Evolutionary conservation across 176 grass and related monocot genomes (phyloP).

Genomic region (Rhipidocladum racemiflorum): DNA sequence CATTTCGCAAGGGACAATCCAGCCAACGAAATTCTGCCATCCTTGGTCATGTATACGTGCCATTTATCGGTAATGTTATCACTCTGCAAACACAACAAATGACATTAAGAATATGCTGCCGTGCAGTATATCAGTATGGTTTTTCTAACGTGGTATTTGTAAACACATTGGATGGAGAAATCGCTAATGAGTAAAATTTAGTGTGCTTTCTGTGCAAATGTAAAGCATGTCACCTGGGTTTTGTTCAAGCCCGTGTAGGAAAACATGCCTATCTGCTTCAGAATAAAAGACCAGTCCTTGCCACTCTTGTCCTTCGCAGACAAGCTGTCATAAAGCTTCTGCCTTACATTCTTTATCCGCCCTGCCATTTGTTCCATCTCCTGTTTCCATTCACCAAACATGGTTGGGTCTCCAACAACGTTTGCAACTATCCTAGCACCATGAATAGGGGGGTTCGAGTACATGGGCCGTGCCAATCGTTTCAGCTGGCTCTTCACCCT

Average conservation of each 20-base stretch:
- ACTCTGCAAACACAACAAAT: slow-evolving; percentile 45
- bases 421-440: slow-evolving; percentile 91
- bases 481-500: slow-evolving; percentile 99
- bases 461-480: slow-evolving; percentile 89
- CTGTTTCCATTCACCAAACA: slow-evolving; percentile 93
- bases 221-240: slow-evolving; percentile 53
- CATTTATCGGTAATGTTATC: slow-evolving; percentile 92
- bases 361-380: slow-evolving; percentile 95
- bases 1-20: slow-evolving; percentile 78
- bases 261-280: slow-evolving; percentile 96
- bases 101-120: not conserved
- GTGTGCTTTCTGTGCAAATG: not conserved
- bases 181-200: not conserved
- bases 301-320: slow-evolving; percentile 71
- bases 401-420: slow-evolving; percentile 74
- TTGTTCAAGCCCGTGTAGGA: slow-evolving; percentile 90
- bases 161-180: not conserved
- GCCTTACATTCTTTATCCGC: slow-evolving; percentile 85
- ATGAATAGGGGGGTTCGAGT: slow-evolving; percentile 87
- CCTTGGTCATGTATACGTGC: slow-evolving; percentile 98
- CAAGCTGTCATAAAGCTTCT: slow-evolving; percentile 74
- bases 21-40: slow-evolving; percentile 86
- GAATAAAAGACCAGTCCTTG: slow-evolving; percentile 97
- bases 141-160: not conserved
- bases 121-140: not conserved